These are phyloP conservation scores for Pleurotus djamor DNA, from an alignment of 768 basidiomycete genomes.

Conservation along the genomic window DNA sequence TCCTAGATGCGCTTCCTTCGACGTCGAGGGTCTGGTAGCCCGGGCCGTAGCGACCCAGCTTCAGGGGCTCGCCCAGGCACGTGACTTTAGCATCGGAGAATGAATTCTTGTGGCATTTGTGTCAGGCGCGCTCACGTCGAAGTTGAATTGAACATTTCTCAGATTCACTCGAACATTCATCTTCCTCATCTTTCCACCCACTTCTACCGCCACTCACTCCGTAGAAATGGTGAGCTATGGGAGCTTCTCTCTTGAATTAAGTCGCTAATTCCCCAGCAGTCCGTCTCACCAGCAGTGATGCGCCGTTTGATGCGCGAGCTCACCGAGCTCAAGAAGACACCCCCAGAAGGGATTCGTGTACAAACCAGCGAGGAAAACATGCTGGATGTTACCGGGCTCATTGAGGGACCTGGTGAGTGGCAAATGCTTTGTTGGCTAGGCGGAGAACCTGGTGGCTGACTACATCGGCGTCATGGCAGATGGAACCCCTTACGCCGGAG, in stretches of 20 bases:
- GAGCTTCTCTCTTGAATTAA: neutral
- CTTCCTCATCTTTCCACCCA: neutral
- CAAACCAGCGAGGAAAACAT: slow-evolving; percentile 86
- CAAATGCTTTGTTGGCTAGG: neutral
- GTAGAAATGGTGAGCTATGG: neutral
- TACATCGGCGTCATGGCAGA: slow-evolving; percentile 28
- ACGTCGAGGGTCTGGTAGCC: too few species aligned
- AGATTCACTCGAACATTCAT: neutral
- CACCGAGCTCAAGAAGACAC: slow-evolving; percentile 72
- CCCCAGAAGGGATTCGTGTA: slow-evolving; percentile 92
- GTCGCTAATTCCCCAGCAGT: slow-evolving; percentile 19
- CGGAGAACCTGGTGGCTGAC: slow-evolving; percentile 20
- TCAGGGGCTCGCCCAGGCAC: too few species aligned
- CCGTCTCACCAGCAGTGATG: slow-evolving; percentile 55
- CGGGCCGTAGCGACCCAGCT: too few species aligned
- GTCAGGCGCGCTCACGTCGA: neutral
- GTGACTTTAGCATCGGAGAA: too few species aligned
- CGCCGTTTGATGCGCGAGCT: slow-evolving; percentile 90
- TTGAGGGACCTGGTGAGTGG: slow-evolving; percentile 83
- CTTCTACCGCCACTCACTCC: neutral
- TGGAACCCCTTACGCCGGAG: slow-evolving; percentile 66
- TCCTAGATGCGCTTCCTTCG: too few species aligned
- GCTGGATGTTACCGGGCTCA: slow-evolving; percentile 82
- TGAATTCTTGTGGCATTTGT: neutral
- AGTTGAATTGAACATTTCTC: neutral